Evolutionary conservation across 495 filamentous ascomycete genomes (phyloP).

Genomic region (Xylaria telfairii): DNA sequence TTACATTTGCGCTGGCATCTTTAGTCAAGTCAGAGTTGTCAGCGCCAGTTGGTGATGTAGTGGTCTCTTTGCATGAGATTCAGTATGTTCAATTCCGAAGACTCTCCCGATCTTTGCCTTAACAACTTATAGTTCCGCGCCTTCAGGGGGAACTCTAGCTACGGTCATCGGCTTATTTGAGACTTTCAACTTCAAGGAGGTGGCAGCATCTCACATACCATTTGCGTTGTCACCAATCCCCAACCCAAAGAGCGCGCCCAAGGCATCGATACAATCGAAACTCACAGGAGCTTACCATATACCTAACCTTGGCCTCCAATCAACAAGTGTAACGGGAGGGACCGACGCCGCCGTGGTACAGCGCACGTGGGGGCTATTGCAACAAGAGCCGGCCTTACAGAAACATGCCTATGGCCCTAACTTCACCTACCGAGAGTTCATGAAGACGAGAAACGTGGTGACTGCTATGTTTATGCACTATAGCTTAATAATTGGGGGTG

Average conservation of each 20-base stretch:
- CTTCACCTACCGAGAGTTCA: slow-evolving; percentile 75
- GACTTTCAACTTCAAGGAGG: slow-evolving; percentile 61
- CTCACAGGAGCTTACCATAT: slow-evolving; percentile 67
- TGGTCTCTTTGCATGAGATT: slow-evolving; percentile 66
- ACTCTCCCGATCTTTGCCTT: background rate
- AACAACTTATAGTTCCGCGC: slow-evolving; percentile 46
- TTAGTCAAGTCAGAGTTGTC: slow-evolving; percentile 65
- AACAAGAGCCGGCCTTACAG: slow-evolving; percentile 46
- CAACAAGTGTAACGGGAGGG: slow-evolving; percentile 62
- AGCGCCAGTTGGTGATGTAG: slow-evolving; percentile 62
- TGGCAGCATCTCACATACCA: slow-evolving; percentile 62
- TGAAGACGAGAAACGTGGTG: slow-evolving; percentile 65
- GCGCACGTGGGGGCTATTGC: slow-evolving; percentile 77
- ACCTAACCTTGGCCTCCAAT: slow-evolving; percentile 70
- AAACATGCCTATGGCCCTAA: slow-evolving; percentile 68
- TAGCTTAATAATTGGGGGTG: slow-evolving; percentile 54
- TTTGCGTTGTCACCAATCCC: slow-evolving; percentile 71
- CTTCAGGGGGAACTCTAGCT: slow-evolving; percentile 77
- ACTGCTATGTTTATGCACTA: slow-evolving; percentile 64
- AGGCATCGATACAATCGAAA: slow-evolving; percentile 45
- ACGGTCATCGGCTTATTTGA: slow-evolving; percentile 71
- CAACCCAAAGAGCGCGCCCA: slow-evolving; percentile 52
- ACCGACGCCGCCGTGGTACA: slow-evolving; percentile 74
- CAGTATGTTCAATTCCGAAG: slow-evolving; percentile 49
- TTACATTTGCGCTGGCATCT: slow-evolving; percentile 72